phyloP scores from a whole-genome alignment of 1,284 basidiomycete species.

The Leccinum subspadiceum region DNA sequence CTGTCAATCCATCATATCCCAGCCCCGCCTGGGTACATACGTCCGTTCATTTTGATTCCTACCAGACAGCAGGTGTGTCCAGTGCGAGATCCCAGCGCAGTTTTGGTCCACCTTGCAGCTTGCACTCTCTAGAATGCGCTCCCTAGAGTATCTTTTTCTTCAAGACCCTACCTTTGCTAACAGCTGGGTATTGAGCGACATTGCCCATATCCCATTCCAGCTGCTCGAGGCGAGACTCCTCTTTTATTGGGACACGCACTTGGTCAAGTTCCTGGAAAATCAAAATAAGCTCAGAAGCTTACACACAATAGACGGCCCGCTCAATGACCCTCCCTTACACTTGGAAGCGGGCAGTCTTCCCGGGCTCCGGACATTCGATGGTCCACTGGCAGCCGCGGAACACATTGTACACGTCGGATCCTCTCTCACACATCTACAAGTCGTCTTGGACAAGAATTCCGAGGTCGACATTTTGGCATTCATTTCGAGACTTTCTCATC shows the following conservation, averaged over 20 bases:
- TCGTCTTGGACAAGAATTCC: conserved; percentile 26
- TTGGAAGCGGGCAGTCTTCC: conserved; percentile 33
- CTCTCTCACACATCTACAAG: conserved; percentile 29
- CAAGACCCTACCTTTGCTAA: conserved; percentile 30
- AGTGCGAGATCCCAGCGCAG: conserved; percentile 23
- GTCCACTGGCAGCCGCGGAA: conserved; percentile 25
- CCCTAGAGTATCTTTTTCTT: conserved; percentile 26
- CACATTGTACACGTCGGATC: conserved; percentile 28
- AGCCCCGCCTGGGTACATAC: conserved; percentile 26
- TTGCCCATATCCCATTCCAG: conserved; percentile 32
- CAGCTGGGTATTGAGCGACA: conserved; percentile 30
- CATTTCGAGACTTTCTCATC: conserved; percentile 23
- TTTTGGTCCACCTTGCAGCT: conserved; percentile 16
- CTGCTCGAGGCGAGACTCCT: conserved; percentile 30
- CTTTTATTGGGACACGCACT: conserved; percentile 28
- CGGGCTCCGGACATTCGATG: conserved; percentile 30
- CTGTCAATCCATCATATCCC: conserved; percentile 28
- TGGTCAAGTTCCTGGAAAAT: conserved; percentile 35
- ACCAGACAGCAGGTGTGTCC: conserved; percentile 19
- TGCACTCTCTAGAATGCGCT: conserved; percentile 30
- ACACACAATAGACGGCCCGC: conserved; percentile 27
- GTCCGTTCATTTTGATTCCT: conserved; percentile 30
- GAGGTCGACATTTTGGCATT: conserved; percentile 27
- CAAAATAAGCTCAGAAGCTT: conserved; percentile 33
- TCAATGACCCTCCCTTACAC: conserved; percentile 20